Evolutionary conservation across 202 grass and related monocot genomes (phyloP).

Genomic region (Brachypodium distachyon): DNA sequence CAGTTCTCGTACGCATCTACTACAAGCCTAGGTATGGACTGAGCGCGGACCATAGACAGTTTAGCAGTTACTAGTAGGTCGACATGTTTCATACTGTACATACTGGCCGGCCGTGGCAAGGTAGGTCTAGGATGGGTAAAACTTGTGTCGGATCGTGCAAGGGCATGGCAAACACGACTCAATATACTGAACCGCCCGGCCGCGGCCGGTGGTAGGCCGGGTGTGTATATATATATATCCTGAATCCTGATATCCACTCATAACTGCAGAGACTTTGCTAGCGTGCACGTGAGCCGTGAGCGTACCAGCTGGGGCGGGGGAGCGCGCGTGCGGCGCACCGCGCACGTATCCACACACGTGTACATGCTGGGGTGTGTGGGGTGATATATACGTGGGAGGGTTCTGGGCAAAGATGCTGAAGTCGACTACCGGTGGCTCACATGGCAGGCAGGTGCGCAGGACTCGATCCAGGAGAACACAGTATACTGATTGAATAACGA

Average conservation of each 20-base stretch:
- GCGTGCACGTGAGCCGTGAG: neutral
- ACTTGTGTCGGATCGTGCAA: neutral
- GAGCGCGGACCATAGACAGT: neutral
- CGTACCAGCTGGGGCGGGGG: too few relatives aligned
- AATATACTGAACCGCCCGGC: neutral
- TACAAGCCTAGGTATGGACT: neutral
- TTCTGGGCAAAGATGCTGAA: neutral
- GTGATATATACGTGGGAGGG: neutral
- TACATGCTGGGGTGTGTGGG: neutral
- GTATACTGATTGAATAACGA: neutral
- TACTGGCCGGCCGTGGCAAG: too few relatives aligned
- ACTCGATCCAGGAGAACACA: neutral
- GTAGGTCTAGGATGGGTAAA: neutral
- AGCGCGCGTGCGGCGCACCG: neutral
- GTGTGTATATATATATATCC: too few relatives aligned
- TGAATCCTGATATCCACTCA: too few relatives aligned
- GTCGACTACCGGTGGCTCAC: constrained; percentile 18
- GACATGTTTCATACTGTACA: too few relatives aligned
- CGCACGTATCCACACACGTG: neutral
- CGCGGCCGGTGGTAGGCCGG: neutral
- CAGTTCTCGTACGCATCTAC: neutral
- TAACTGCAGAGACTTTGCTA: neutral
- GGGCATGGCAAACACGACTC: neutral
- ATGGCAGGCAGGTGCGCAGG: neutral
- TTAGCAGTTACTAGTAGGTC: neutral